phyloP scores from a whole-genome alignment of 495 filamentous ascomycete species.

The Stereocaulon alpinum region DNA sequence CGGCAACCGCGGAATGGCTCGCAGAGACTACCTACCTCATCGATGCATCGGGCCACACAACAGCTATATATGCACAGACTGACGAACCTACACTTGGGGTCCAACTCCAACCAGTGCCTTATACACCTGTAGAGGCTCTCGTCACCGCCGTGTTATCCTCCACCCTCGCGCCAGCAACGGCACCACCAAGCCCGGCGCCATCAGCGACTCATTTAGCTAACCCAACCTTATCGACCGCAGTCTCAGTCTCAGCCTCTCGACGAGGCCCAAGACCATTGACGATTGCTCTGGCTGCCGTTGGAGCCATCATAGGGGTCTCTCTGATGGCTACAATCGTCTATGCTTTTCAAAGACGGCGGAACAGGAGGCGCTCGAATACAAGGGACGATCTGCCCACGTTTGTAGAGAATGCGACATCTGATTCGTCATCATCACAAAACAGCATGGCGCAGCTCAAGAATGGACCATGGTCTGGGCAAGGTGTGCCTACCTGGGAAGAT shows the following conservation, averaged over 20 bases:
- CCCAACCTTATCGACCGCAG: background rate
- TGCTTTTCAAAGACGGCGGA: background rate
- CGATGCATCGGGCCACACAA: background rate
- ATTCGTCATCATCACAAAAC: background rate
- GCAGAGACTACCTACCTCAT: constrained; percentile 7
- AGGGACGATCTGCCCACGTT: background rate
- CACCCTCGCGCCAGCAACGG: background rate
- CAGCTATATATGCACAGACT: constrained; percentile 5
- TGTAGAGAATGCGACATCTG: background rate
- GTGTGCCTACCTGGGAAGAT: background rate
- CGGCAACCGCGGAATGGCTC: constrained; percentile 6
- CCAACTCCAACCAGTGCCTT: background rate
- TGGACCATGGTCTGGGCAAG: background rate
- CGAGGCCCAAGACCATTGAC: background rate
- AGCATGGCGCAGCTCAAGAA: background rate
- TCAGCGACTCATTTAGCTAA: background rate
- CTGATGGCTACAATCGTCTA: background rate
- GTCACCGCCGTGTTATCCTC: background rate
- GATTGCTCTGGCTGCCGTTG: background rate
- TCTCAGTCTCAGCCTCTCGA: background rate
- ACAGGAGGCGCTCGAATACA: background rate
- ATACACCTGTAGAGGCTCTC: background rate
- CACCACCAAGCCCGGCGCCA: background rate
- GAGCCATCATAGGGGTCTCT: background rate
- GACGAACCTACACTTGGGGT: background rate